Conservation (phyloP, 1,139 yeast genomes). For the Kodamaea ohmeri region DNA sequence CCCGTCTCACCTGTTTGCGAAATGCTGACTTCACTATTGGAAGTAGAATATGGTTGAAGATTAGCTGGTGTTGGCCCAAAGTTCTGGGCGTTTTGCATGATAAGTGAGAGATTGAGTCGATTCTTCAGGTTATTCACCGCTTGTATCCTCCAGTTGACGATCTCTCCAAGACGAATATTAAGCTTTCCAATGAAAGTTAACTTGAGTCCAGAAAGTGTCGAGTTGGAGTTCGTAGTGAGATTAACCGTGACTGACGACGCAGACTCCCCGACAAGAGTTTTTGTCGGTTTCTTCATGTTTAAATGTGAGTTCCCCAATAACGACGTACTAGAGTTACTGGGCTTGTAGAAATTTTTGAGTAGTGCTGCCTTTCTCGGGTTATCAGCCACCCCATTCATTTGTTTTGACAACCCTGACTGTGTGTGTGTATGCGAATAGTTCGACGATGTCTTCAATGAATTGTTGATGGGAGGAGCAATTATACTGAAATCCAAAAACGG, state of each 20-base stretch:
- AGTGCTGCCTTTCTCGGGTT: constrained; percentile 11
- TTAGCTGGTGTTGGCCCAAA: constrained; percentile 17
- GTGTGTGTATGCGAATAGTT: constrained; percentile 25
- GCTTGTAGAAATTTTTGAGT: constrained; percentile 10
- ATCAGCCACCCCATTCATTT: background rate
- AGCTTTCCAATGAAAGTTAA: constrained; percentile 66
- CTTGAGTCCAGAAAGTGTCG: constrained; percentile 47
- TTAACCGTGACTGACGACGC: constrained; percentile 47
- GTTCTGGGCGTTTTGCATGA: constrained; percentile 31
- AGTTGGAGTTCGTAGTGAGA: constrained; percentile 30
- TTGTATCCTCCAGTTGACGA: constrained; percentile 63
- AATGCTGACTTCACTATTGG: constrained; percentile 7
- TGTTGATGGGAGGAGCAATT: constrained; percentile 46
- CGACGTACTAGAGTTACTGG: constrained; percentile 3
- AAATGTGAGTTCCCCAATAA: constrained; percentile 1
- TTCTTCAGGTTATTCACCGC: constrained; percentile 57
- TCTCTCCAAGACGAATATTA: constrained; percentile 57
- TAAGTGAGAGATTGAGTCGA: constrained; percentile 44
- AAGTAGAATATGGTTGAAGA: constrained; percentile 7
- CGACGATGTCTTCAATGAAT: constrained; percentile 31
- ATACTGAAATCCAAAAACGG: constrained; percentile 59
- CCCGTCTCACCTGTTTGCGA: constrained; percentile 12
- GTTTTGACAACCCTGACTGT: constrained; percentile 25
- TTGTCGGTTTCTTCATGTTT: constrained; percentile 10
- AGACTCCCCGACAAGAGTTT: constrained; percentile 24